Evolutionary conservation across 176 grass and related monocot species (phyloP).

Genomic region (Cenchrus purpureus): DNA sequence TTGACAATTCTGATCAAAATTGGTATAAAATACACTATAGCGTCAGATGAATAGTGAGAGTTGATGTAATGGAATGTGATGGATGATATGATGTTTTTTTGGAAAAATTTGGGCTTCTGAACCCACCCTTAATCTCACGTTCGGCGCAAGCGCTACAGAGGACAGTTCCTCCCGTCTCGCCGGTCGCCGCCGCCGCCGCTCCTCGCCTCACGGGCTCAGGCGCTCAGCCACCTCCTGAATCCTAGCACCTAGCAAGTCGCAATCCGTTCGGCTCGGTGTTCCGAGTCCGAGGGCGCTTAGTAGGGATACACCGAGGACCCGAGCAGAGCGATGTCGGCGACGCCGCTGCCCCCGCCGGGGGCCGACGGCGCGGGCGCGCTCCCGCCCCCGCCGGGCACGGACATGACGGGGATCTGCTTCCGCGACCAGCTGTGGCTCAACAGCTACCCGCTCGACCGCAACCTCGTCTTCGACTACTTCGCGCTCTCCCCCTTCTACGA

Average conservation of each 20-base stretch:
- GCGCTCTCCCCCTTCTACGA: slow-evolving; percentile 98
- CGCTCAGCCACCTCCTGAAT: background rate
- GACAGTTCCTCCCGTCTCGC: background rate
- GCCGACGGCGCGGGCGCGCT: slow-evolving; percentile 47
- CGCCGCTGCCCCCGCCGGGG: slow-evolving; percentile 57
- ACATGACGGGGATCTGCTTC: slow-evolving; percentile 99
- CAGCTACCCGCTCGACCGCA: slow-evolving; percentile 89
- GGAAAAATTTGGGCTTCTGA: too few species aligned
- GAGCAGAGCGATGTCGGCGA: slow-evolving; percentile 56
- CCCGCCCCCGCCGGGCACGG: slow-evolving; percentile 81
- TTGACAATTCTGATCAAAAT: too few species aligned
- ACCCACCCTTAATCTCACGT: too few species aligned
- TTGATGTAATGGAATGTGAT: too few species aligned
- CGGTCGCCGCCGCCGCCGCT: background rate
- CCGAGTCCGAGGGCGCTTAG: background rate
- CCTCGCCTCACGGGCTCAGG: background rate
- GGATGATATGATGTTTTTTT: too few species aligned
- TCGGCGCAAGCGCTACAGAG: too few species aligned
- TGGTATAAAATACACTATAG: too few species aligned
- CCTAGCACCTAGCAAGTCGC: background rate
- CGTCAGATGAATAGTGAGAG: too few species aligned
- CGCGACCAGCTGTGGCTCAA: slow-evolving; percentile 99
- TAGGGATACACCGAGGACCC: background rate
- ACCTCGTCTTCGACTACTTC: slow-evolving; percentile 99
- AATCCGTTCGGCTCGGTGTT: background rate